Evolutionary conservation across 2,329 filamentous ascomycete species (phyloP).

Genomic region (Fusarium domesticum): DNA sequence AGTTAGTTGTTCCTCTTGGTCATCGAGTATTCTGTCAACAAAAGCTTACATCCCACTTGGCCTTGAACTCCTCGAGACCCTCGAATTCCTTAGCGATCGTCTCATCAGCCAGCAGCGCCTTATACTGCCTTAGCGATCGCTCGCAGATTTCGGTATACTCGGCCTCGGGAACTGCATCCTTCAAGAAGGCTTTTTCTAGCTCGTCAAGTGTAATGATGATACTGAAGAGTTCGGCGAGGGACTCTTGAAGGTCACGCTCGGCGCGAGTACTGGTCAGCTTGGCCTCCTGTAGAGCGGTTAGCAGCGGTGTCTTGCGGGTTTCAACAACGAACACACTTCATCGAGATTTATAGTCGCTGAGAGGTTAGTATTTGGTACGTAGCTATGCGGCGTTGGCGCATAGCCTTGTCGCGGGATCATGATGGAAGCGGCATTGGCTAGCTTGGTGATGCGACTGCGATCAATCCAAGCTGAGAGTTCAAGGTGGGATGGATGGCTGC

Average conservation of each 20-base stretch:
- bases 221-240: conserved; percentile 93
- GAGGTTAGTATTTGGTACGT: conserved; percentile 78
- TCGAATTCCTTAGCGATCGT: conserved; percentile 84
- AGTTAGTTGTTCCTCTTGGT: background rate
- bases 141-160: conserved; percentile 98
- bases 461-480: conserved; percentile 3
- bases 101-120: conserved; percentile 87
- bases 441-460: conserved; percentile 8
- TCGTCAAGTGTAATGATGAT: conserved; percentile 95
- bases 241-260: conserved; percentile 92
- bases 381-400: conserved; percentile 86
- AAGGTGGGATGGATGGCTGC: conserved; percentile 23
- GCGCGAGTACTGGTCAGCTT: conserved; percentile 83
- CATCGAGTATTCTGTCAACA: conserved; percentile 17
- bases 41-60: conserved; percentile 83
- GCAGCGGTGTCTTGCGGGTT: conserved; percentile 7
- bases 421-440: conserved; percentile 34
- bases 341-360: conserved; percentile 91
- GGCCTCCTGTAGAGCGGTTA: conserved; percentile 66
- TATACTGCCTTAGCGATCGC: conserved; percentile 92
- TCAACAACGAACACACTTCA: conserved; percentile 58
- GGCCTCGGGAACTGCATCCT: conserved; percentile 85
- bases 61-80: conserved; percentile 86
- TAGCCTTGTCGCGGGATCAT: conserved; percentile 68
- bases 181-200: conserved; percentile 92